phyloP scores from a whole-genome alignment of 2,329 filamentous ascomycete genomes.

The Paecilomyces dactylethromorphus region DNA sequence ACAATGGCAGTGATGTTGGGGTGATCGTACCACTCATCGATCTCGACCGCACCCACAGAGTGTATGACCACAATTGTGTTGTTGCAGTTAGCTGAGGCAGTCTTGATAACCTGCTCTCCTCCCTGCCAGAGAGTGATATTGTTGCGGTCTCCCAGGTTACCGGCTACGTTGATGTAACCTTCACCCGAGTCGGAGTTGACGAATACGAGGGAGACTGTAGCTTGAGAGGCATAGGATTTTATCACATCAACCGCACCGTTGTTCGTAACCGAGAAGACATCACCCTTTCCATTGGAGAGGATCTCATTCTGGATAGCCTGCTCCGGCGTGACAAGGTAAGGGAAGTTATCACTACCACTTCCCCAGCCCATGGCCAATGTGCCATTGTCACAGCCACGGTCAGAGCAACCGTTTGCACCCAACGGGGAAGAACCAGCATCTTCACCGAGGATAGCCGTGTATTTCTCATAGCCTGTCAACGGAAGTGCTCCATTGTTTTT shows the following conservation, averaged over 20 bases:
- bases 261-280: slow-evolving; percentile 54
- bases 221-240: slow-evolving; percentile 43
- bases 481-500: slow-evolving; percentile 78
- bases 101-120: slow-evolving; percentile 74
- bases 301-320: slow-evolving; percentile 62
- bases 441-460: slow-evolving; percentile 71
- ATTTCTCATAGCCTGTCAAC: slow-evolving; percentile 65
- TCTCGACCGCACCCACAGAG: slow-evolving; percentile 70
- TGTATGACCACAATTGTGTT: slow-evolving; percentile 94
- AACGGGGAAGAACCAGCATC: slow-evolving; percentile 70
- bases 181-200: slow-evolving; percentile 84
- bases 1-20: slow-evolving; percentile 69
- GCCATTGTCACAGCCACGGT: slow-evolving; percentile 58
- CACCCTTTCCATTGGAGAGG: slow-evolving; percentile 56
- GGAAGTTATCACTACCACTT: slow-evolving; percentile 54
- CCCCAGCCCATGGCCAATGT: slow-evolving; percentile 60
- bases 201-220: slow-evolving; percentile 67
- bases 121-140: slow-evolving; percentile 86
- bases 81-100: slow-evolving; percentile 67
- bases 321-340: slow-evolving; percentile 57
- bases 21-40: slow-evolving; percentile 56
- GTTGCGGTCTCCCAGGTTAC: slow-evolving; percentile 80
- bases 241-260: slow-evolving; percentile 52
- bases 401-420: slow-evolving; percentile 72
- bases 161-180: slow-evolving; percentile 75